Evolutionary conservation across 2,329 filamentous ascomycete species (phyloP), one percentile per base, ranked within the genome.

Genomic region (Xylaria sp.): DNA sequence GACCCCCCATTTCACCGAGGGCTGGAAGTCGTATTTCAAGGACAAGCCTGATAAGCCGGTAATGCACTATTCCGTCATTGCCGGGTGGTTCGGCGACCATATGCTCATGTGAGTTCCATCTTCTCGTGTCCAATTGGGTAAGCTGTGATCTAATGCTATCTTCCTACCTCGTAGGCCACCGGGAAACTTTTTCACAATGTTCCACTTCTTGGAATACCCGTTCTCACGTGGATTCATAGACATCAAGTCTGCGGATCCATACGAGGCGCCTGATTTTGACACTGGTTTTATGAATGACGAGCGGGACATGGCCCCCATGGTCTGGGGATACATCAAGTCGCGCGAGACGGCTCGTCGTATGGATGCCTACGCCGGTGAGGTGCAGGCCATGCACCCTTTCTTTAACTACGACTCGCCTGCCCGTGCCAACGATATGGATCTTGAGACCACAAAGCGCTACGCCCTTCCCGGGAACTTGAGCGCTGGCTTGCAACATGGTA

Each of bases 281-380:
- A 87, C 90, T 1, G 91, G 92, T 26, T 94, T 94, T 83, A 93
- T 94, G 92, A 94, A 93, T 75, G 92, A 94, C 80, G 90, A 93
- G 80, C 86, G 92, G 28, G 92, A 94, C 76, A 94, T 94, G 92
- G 91, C 89, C 0, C 91, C 92, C 9, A 93, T 92, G 89, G 91
- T 94, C 6, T 94, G 92, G 92, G 90, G 90, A 4, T 94, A 94
- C 80, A 92, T 93, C 83, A 93, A 93, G 82, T 92, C 90, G 2
- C 90, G 92, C 66, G 92, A 93, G 84, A 94, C 91, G 3, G 92
- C 92, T 1, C 87, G 92, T 3, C 88, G 91, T 71, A 93, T 93
- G 92, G 86, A 90, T 31, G 89, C 91, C 0, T 94, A 93, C 72
- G 91, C 91, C 1, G 92, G 92, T 68, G 92, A 94, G 78, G 91